These are phyloP conservation scores for Dendryphion nanum DNA, from an alignment of 2,329 filamentous ascomycete genomes.

Conservation along the genomic window DNA sequence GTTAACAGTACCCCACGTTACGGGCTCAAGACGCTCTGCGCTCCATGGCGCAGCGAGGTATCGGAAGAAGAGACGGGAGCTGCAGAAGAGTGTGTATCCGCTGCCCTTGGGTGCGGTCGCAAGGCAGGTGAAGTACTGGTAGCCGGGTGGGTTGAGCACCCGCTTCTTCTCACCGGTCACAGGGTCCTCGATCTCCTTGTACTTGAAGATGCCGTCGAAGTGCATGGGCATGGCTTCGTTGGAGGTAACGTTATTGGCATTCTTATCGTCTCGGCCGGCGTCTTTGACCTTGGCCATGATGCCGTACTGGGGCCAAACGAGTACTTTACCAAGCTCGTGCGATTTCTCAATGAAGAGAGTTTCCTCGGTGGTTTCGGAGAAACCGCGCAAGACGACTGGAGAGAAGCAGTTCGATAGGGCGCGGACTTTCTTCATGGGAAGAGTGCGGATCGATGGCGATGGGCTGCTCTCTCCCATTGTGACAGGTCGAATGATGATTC, in stretches of 20 bases:
- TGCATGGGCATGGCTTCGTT: slow-evolving; percentile 56
- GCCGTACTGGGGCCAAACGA: slow-evolving; percentile 58
- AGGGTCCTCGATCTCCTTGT: slow-evolving; percentile 40
- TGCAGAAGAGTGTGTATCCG: slow-evolving; percentile 56
- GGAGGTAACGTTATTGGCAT: slow-evolving; percentile 54
- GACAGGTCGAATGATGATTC: slow-evolving; percentile 15
- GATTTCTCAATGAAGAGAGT: slow-evolving; percentile 49
- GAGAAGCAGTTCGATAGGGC: slow-evolving; percentile 51
- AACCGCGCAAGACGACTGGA: slow-evolving; percentile 54
- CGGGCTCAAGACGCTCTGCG: slow-evolving; percentile 35
- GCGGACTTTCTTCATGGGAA: slow-evolving; percentile 48
- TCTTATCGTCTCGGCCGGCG: slow-evolving; percentile 47
- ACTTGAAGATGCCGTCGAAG: slow-evolving; percentile 59
- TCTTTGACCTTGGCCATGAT: slow-evolving; percentile 60
- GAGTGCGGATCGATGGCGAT: slow-evolving; percentile 41
- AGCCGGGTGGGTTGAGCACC: slow-evolving; percentile 32
- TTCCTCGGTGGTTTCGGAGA: slow-evolving; percentile 47
- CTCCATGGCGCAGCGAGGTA: slow-evolving; percentile 43
- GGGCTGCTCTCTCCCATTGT: slow-evolving; percentile 3
- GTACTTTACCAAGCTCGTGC: slow-evolving; percentile 48
- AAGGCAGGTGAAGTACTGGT: slow-evolving; percentile 54
- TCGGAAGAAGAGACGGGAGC: slow-evolving; percentile 51
- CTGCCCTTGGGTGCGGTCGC: slow-evolving; percentile 50
- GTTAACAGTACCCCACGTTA: slow-evolving; percentile 52
- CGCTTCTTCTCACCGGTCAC: slow-evolving; percentile 41